phyloP scores from a whole-genome alignment of 2,329 filamentous ascomycete species.

The Leptodontidium sp. region DNA sequence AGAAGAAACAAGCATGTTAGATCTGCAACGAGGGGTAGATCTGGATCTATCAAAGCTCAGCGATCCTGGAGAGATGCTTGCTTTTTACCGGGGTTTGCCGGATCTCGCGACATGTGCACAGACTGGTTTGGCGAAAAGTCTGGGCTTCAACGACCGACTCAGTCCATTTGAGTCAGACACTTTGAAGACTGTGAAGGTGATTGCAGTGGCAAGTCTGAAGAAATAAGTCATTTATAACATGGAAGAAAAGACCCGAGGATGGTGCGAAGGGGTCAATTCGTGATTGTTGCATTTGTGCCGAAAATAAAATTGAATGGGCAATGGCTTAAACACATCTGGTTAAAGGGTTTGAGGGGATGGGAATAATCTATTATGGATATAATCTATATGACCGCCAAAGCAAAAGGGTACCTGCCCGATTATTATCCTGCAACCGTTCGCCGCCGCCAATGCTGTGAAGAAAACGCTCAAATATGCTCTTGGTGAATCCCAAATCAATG shows the following conservation, averaged over 20 bases:
- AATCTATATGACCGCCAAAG: neutral
- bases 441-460: constrained; percentile 14
- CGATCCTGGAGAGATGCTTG: neutral
- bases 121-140: neutral
- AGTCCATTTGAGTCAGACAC: too few relatives aligned
- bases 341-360: too few relatives aligned
- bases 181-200: neutral
- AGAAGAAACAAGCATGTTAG: neutral
- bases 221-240: neutral
- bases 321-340: too few relatives aligned
- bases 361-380: constrained; percentile 2
- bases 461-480: neutral
- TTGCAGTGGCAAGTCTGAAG: neutral
- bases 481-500: neutral
- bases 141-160: neutral
- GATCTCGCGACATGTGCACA: constrained; percentile 1
- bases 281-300: too few relatives aligned
- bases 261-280: too few relatives aligned
- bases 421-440: neutral
- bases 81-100: neutral
- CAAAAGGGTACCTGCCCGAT: constrained; percentile 2
- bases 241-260: too few relatives aligned
- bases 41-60: neutral
- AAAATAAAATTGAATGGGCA: too few relatives aligned
- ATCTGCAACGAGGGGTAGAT: constrained; percentile 10